Percentiles rank a stretch among this genome's conserved stretches.
phyloP scores from a whole-genome alignment of 805 yeast species.

The Myxozyma monticola region DNA sequence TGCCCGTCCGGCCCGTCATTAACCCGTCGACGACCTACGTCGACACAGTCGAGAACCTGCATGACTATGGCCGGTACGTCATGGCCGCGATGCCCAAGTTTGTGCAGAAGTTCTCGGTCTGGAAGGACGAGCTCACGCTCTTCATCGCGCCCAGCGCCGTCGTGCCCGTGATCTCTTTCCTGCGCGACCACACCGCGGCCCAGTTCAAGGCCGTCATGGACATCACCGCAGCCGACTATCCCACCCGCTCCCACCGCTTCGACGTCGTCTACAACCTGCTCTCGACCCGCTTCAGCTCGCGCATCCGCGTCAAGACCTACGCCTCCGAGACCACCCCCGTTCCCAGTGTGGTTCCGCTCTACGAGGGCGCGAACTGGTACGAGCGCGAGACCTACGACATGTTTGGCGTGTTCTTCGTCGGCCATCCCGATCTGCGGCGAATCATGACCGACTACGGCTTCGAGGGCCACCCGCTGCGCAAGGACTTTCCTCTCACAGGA shows the following conservation, averaged over 20 bases:
- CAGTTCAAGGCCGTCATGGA: conserved; percentile 79
- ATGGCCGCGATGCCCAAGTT: conserved; percentile 78
- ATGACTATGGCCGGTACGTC: conserved; percentile 67
- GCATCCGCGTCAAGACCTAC: conserved; percentile 85
- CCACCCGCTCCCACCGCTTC: conserved; percentile 78
- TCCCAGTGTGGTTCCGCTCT: conserved; percentile 72
- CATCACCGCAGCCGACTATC: conserved; percentile 84
- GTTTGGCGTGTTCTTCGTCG: conserved; percentile 82
- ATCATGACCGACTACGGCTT: conserved; percentile 90
- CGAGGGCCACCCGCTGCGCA: conserved; percentile 88
- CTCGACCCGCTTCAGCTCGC: conserved; percentile 78
- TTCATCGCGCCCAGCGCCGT: conserved; percentile 75
- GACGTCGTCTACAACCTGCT: conserved; percentile 83
- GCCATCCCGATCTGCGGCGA: conserved; percentile 86
- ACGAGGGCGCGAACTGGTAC: conserved; percentile 84
- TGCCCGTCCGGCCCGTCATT: conserved; percentile 50
- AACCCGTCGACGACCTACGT: conserved; percentile 78
- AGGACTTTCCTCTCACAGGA: conserved; percentile 91
- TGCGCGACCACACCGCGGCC: conserved; percentile 75
- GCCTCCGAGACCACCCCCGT: conserved; percentile 81
- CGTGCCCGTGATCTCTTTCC: conserved; percentile 66
- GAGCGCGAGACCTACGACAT: conserved; percentile 88
- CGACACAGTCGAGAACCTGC: conserved; percentile 40
- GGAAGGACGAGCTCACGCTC: conserved; percentile 84
- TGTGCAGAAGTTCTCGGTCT: conserved; percentile 79